Evolutionary conservation across 2,329 filamentous ascomycete species (phyloP), one percentile per base, ranked within the genome.

Genomic region (Fusarium sororula): DNA sequence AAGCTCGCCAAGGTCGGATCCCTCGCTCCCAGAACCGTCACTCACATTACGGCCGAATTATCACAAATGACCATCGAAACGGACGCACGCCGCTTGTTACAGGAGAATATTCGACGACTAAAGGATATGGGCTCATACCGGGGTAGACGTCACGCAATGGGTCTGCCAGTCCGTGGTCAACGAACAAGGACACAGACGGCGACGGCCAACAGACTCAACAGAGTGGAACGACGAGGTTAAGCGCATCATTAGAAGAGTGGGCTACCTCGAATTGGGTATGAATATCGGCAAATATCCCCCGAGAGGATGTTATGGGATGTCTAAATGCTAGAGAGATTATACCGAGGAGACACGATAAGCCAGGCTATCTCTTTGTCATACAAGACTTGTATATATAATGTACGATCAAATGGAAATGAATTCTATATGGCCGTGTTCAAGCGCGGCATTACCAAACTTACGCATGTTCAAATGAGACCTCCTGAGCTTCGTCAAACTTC

Each of bases 1-100:
- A 92, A 94, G 37, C 92, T 90, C 65, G 93, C 94, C 75, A 93
- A 91, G 80, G 87, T 98, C 76, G 93, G 93, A 81, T 88, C 90
- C 13, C 85, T 99, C 26, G 88, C 90, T 50, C 90, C 92, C 68
- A 91, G 93, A 81, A 95, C 94, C 69, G 86, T 98, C 76, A 92
- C 94, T 59, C 92, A 93, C 60, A 87, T 99, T 69, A 96, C 93
- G 28, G 93, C 93, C 57, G 94, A 97, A 79, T 87, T 99, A 45
- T 94, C 94, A 22, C 92, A 91, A 62, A 95, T 99, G 94, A 97
- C 93, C 68, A 94, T 98, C 78, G 96, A 98, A 83, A 97, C 93
- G 82, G 95, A 98, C 79, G 87, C 97, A 73, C 87, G 91, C 79
- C 90, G 93, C 80, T 85, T 94, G 67, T 84, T 98, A 42, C 88